A percentile compares a stretch with the other conserved stretches of the same genome.
phyloP scores from a whole-genome alignment of 805 yeast species.

The Trichomonascus vanleenenianus region DNA sequence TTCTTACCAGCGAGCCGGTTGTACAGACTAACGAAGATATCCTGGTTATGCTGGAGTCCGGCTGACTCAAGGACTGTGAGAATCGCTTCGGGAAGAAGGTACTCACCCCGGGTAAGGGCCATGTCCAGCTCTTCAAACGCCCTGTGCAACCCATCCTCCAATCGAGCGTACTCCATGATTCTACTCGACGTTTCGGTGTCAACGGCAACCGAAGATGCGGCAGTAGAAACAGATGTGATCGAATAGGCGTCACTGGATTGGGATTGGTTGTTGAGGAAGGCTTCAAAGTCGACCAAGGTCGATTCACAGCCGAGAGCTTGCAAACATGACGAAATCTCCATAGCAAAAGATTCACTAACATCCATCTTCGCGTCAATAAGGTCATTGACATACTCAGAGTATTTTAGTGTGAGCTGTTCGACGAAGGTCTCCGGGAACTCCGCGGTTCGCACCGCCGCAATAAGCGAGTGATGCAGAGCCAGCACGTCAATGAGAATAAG shows the following conservation, averaged over 20 bases:
- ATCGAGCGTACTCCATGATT: slow-evolving; percentile 15
- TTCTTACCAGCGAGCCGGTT: slow-evolving; percentile 13
- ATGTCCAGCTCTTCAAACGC: slow-evolving; percentile 14
- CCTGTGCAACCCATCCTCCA: slow-evolving; percentile 8
- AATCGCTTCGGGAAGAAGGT: slow-evolving; percentile 16
- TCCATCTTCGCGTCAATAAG: slow-evolving; percentile 2
- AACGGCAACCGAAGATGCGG: slow-evolving; percentile 3
- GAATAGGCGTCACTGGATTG: too few relatives aligned
- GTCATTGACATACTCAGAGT: slow-evolving; percentile 10
- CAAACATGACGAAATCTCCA: slow-evolving; percentile 6
- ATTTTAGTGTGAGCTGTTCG: slow-evolving; percentile 8
- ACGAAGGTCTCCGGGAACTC: slow-evolving; percentile 7
- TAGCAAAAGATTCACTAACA: neutral
- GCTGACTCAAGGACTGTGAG: slow-evolving; percentile 16
- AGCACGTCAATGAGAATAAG: slow-evolving; percentile 13
- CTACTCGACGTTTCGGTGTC: slow-evolving; percentile 10
- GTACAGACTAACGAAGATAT: slow-evolving; percentile 8
- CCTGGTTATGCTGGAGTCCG: slow-evolving; percentile 1
- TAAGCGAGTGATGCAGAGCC: slow-evolving; percentile 12
- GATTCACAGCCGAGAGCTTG: slow-evolving; percentile 4
- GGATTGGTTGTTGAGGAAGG: neutral
- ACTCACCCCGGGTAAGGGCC: slow-evolving; percentile 8
- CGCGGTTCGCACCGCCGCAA: slow-evolving; percentile 12
- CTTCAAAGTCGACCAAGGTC: slow-evolving; percentile 5
- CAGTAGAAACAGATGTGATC: slow-evolving; percentile 1